These are phyloP conservation scores for Mortierella hygrophila DNA, from an alignment of 192 early-diverging fungal species.

Conservation along the genomic window DNA sequence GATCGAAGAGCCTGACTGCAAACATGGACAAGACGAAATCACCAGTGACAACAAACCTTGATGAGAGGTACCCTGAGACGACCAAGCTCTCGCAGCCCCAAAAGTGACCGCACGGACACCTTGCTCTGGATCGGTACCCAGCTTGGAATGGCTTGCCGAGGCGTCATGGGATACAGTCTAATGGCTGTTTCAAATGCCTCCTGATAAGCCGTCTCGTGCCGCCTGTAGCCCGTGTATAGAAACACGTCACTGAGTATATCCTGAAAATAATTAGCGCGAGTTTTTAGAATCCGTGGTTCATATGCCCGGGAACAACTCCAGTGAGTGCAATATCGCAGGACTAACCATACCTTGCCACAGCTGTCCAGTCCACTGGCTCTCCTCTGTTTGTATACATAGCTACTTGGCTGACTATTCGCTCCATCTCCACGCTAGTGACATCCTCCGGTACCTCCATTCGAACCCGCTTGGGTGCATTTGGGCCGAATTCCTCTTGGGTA, in stretches of 20 bases:
- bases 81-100: constrained; percentile 13
- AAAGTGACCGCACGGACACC: background rate
- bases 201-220: background rate
- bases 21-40: too few relatives aligned
- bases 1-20: background rate
- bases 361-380: constrained; percentile 22
- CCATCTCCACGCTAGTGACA: constrained; percentile 17
- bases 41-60: background rate
- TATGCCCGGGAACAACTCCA: too few relatives aligned
- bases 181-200: constrained; percentile 29
- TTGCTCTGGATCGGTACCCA: background rate
- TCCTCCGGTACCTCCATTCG: background rate
- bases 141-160: background rate
- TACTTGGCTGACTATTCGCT: constrained; percentile 6
- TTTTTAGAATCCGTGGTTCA: background rate
- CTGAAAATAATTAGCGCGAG: background rate
- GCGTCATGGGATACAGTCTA: background rate
- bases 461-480: background rate
- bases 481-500: background rate
- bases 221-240: constrained; percentile 6
- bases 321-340: background rate
- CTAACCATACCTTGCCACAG: constrained; percentile 17
- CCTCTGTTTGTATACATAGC: background rate
- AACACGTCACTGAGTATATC: background rate
- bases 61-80: background rate